phyloP scores from a whole-genome alignment of 2,329 filamentous ascomycete genomes.

The Lasiodiplodia sp. region DNA sequence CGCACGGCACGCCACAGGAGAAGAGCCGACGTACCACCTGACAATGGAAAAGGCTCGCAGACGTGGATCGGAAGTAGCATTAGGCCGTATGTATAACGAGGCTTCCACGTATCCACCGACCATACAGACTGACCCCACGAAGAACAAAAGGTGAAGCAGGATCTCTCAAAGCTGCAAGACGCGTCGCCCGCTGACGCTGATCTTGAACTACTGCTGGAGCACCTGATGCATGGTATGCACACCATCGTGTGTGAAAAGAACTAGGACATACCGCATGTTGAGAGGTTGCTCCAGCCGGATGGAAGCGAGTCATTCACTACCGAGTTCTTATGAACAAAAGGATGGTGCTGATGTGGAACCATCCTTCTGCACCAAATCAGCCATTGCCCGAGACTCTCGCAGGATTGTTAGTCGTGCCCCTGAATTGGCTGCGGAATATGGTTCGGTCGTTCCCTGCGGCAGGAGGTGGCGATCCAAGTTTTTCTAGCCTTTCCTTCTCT shows the following conservation, averaged over 20 bases:
- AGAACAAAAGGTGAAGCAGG: conserved; percentile 35
- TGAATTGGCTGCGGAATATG: conserved; percentile 63
- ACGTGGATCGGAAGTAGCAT: conserved; percentile 33
- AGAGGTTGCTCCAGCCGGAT: conserved; percentile 37
- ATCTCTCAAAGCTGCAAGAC: conserved; percentile 43
- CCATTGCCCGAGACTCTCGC: conserved; percentile 64
- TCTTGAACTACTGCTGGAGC: conserved; percentile 40
- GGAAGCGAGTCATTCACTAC: conserved; percentile 40
- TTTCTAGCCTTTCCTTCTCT: background rate
- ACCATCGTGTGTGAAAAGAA: conserved; percentile 43
- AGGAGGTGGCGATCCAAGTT: conserved; percentile 1
- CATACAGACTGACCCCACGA: background rate
- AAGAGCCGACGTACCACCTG: conserved; percentile 34
- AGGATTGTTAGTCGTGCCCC: conserved; percentile 62
- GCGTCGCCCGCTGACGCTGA: conserved; percentile 35
- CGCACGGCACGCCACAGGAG: conserved; percentile 33
- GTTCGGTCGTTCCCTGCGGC: conserved; percentile 61
- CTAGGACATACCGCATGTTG: conserved; percentile 42
- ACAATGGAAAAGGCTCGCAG: conserved; percentile 33
- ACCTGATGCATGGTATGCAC: conserved; percentile 36
- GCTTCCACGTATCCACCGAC: too few species aligned
- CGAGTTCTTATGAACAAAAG: conserved; percentile 42
- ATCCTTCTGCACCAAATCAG: conserved; percentile 52
- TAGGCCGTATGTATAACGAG: conserved; percentile 21
- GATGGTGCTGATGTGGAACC: conserved; percentile 42